A percentile compares a stretch with the other conserved stretches of the same genome.
These are phyloP conservation scores for Larix sibirica DNA, from an alignment of 83 land plant species.

Conservation along the genomic window DNA sequence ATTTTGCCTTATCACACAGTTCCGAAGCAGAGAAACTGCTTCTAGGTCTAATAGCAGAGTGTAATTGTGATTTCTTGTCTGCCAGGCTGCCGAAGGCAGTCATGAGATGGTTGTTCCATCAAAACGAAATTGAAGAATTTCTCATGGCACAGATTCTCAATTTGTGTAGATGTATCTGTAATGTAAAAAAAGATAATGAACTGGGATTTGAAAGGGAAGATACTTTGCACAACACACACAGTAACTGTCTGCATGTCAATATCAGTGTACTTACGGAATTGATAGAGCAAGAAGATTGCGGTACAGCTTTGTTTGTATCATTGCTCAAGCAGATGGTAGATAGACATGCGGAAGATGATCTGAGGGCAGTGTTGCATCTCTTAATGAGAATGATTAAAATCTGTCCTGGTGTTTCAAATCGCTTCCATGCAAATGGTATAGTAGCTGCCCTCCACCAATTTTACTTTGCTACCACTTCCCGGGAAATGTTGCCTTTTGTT, in stretches of 20 bases:
- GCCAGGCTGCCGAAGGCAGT: conserved; percentile 31
- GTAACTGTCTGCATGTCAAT: conserved; percentile 2
- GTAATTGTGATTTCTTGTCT: conserved; percentile 43
- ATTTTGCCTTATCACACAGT: conserved; percentile 32
- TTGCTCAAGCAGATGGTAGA: conserved; percentile 33
- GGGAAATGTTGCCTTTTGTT: conserved; percentile 9
- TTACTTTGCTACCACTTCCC: conserved; percentile 15
- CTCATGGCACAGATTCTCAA: conserved; percentile 43
- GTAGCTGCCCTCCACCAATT: conserved; percentile 24
- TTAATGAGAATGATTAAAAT: conserved; percentile 28
- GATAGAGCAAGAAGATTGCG: conserved; percentile 44
- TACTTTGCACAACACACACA: not conserved
- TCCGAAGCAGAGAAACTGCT: conserved; percentile 59
- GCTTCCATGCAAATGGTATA: conserved; percentile 42
- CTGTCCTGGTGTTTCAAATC: conserved; percentile 43
- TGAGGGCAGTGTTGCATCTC: conserved; percentile 29
- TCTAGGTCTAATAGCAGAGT: conserved; percentile 35
- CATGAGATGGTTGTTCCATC: conserved; percentile 64
- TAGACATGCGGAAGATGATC: conserved; percentile 28
- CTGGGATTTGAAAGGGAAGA: not conserved
- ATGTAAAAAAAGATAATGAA: not conserved
- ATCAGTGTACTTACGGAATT: conserved; percentile 39
- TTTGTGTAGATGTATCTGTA: conserved; percentile 34
- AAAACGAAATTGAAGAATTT: conserved; percentile 36
- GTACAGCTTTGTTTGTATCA: conserved; percentile 31